Conservation (phyloP, 768 basidiomycete species). For the Kwoniella europaea region DNA sequence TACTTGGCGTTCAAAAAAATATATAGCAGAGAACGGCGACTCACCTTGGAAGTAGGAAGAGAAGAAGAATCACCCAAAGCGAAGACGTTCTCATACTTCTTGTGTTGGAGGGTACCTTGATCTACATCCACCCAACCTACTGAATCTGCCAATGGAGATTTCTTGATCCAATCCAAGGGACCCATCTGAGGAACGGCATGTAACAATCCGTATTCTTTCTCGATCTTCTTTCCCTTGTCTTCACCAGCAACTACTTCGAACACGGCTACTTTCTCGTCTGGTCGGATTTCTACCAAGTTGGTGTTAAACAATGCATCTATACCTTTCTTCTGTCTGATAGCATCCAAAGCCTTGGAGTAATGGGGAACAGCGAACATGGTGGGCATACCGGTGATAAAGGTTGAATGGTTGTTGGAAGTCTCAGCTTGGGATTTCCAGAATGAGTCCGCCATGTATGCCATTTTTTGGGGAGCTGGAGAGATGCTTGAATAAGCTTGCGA, state of each 20-base stretch:
- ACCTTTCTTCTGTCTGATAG: slow-evolving; percentile 75
- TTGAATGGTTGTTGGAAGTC: slow-evolving; percentile 62
- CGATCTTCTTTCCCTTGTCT: slow-evolving; percentile 65
- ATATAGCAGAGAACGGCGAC: background rate
- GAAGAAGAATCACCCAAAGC: slow-evolving; percentile 90
- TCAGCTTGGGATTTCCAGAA: slow-evolving; percentile 69
- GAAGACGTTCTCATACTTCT: slow-evolving; percentile 84
- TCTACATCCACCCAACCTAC: slow-evolving; percentile 91
- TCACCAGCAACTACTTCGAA: slow-evolving; percentile 74
- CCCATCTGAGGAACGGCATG: slow-evolving; percentile 94
- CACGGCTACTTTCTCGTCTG: slow-evolving; percentile 73
- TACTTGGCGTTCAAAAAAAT: background rate
- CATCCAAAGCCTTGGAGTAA: slow-evolving; percentile 84
- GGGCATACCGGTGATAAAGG: slow-evolving; percentile 89
- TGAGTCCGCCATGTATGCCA: slow-evolving; percentile 52
- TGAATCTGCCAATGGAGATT: slow-evolving; percentile 65
- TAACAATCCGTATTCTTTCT: slow-evolving; percentile 78
- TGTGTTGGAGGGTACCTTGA: slow-evolving; percentile 77
- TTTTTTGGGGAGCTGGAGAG: slow-evolving; percentile 46
- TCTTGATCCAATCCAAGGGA: slow-evolving; percentile 72
- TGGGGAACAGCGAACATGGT: slow-evolving; percentile 97
- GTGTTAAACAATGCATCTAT: slow-evolving; percentile 81
- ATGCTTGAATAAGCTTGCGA: background rate
- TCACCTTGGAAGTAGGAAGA: slow-evolving; percentile 82
- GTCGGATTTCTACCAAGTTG: slow-evolving; percentile 78